These are phyloP conservation scores for Stentor roeselii DNA, from an alignment of 73 alveolate species.

Conservation along the genomic window DNA sequence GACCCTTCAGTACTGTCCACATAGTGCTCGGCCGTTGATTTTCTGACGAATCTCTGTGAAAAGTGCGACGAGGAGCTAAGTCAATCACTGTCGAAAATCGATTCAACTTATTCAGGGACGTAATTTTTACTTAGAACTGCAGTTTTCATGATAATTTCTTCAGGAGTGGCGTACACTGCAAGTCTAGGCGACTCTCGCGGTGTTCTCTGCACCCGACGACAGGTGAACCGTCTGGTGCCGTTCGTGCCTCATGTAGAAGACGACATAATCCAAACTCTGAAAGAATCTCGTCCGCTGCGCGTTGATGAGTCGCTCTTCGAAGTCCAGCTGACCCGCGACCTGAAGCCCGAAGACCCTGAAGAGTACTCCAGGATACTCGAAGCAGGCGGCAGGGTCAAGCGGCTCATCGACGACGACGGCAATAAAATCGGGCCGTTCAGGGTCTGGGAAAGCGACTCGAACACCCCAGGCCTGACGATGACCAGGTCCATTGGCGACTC, in stretches of 20 bases:
- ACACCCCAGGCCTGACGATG: conserved; percentile 63
- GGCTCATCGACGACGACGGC: conserved; percentile 31
- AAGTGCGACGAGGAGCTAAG: background rate
- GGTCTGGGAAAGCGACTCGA: conserved; percentile 56
- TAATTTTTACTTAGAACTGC: background rate
- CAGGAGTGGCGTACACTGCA: background rate
- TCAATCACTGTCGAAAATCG: background rate
- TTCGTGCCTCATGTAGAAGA: background rate
- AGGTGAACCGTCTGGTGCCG: background rate
- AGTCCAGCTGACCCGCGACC: conserved; percentile 61
- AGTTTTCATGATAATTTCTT: background rate
- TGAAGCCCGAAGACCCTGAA: conserved; percentile 76
- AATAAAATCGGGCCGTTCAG: conserved; percentile 61
- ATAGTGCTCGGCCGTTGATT: background rate
- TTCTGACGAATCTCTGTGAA: background rate
- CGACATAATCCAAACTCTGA: background rate
- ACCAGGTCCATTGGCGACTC: conserved; percentile 70
- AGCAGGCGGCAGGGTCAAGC: conserved; percentile 64
- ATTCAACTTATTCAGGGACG: conserved; percentile 5
- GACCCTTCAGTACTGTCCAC: background rate
- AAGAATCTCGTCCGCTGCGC: background rate
- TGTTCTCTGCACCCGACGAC: background rate
- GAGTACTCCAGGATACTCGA: conserved; percentile 66
- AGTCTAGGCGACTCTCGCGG: background rate
- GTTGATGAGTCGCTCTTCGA: background rate